Base-by-base conservation (phyloP, 2,329 filamentous ascomycete species). In the Ophiostoma montium region DNA sequence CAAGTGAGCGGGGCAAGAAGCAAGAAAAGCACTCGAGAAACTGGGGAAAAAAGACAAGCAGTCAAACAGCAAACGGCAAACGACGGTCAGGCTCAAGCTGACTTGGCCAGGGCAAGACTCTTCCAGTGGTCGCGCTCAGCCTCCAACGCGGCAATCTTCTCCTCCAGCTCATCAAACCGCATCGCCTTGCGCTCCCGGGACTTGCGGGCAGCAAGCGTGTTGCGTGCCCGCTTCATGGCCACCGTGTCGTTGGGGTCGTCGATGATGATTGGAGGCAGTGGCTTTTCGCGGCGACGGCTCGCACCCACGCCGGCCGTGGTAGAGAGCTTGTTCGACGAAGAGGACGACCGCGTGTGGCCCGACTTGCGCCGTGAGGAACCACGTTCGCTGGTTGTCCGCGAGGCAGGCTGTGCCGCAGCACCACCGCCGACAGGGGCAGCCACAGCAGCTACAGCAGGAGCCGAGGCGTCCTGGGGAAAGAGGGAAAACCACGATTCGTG, bases 161-260 rank as follows among this genome's bases (percentile, higher is more conserved):
- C 74, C 69, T 94, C 84, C 42, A 95, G 72, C 51, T 80, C 77
- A 50, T 85, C 80, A 53, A 90, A 72, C 57, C 82, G 77, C 62
- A 83, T 74, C 50, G 86, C 80, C 70, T 95, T 95, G 56, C 87
- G 82, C 60, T 87, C 82, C 47, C 90, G 82, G 52, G 88, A 95
- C 69, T 95, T 95, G 57, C 90, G 87, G 59, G 90, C 90, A 16
- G 90, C 90, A 63, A 94, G 76, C 9, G 88, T 94, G 65, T 95
- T 96, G 57, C 88, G 84, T 46, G 88, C 89, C 63, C 90, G 85
- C 80, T 95, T 95, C 73, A 89, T 77, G 18, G 86, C 87, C n/a
- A 84, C 64, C 10, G 75, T 76, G 60, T 95, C 89, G 38, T 58
- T 68, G 1, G 80, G 76, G 57, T 95, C 86, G 27, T 82, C 77